Evolutionary conservation across 768 basidiomycete genomes (phyloP).

Genomic region (Termitomyces sp.): DNA sequence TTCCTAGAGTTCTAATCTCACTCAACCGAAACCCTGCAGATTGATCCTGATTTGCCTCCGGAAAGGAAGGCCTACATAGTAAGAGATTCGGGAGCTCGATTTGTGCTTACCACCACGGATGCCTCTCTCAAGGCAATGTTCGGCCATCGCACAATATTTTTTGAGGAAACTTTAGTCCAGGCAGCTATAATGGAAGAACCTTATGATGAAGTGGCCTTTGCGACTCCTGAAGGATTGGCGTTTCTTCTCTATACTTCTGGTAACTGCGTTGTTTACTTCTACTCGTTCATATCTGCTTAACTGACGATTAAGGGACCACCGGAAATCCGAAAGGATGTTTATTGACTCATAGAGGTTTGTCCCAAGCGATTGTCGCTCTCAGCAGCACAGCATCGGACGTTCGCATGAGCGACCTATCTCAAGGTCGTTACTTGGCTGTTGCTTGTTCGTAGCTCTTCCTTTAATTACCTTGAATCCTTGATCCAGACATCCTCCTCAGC

Average conservation of each 20-base stretch:
- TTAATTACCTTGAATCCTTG: not conserved
- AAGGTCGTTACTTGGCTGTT: slow-evolving; percentile 41
- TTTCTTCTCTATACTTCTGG: slow-evolving; percentile 50
- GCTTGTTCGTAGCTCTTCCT: slow-evolving; percentile 18
- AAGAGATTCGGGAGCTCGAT: slow-evolving; percentile 33
- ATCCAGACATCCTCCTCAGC: slow-evolving; percentile 23
- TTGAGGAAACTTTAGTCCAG: slow-evolving; percentile 20
- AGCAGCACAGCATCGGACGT: slow-evolving; percentile 26
- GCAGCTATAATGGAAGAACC: slow-evolving; percentile 22
- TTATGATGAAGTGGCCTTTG: slow-evolving; percentile 21
- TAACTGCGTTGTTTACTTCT: slow-evolving; percentile 9
- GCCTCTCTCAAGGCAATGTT: slow-evolving; percentile 19
- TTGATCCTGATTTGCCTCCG: slow-evolving; percentile 43
- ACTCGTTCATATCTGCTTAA: not conserved
- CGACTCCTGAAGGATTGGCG: slow-evolving; percentile 28
- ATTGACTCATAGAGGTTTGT: slow-evolving; percentile 26
- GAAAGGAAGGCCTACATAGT: slow-evolving; percentile 43
- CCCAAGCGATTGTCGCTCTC: slow-evolving; percentile 27
- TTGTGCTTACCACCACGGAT: slow-evolving; percentile 31
- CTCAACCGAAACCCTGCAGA: slow-evolving; percentile 23
- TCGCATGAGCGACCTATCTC: slow-evolving; percentile 25
- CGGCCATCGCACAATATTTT: slow-evolving; percentile 18
- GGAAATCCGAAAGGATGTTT: slow-evolving; percentile 50
- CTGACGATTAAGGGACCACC: slow-evolving; percentile 34
- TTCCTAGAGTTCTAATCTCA: not conserved